phyloP scores from a whole-genome alignment of 805 yeast genomes.

The Yarrowia sp. region DNA sequence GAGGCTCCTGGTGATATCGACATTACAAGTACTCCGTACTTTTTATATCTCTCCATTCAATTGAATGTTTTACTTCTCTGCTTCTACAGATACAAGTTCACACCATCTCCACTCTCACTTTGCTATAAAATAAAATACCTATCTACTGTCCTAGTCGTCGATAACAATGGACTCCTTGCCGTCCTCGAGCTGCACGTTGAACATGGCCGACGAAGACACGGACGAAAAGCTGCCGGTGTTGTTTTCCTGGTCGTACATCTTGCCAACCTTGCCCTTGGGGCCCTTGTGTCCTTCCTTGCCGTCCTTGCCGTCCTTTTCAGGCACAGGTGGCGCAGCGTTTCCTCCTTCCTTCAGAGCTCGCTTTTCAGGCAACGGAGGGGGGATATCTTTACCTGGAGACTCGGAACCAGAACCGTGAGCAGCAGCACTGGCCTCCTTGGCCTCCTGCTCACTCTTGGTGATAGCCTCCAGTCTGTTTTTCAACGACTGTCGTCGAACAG shows the following conservation, averaged over 20 bases:
- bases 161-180: slow-evolving; percentile 33
- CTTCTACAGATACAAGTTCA: background rate
- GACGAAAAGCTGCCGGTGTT: slow-evolving; percentile 30
- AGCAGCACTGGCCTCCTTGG: background rate
- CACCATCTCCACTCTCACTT: too few species aligned
- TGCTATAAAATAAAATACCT: slow-evolving; percentile 9
- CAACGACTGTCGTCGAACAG: slow-evolving; percentile 25
- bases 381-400: slow-evolving; percentile 1
- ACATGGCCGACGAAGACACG: slow-evolving; percentile 32
- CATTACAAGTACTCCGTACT: too few species aligned
- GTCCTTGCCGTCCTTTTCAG: slow-evolving; percentile 10
- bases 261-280: slow-evolving; percentile 5
- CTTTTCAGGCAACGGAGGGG: slow-evolving; percentile 28
- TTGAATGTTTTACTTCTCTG: too few species aligned
- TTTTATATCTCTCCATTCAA: too few species aligned
- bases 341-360: background rate
- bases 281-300: background rate
- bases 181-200: slow-evolving; percentile 34
- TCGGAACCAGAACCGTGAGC: background rate
- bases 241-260: slow-evolving; percentile 23
- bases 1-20: too few species aligned
- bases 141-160: slow-evolving; percentile 16
- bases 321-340: slow-evolving; percentile 18
- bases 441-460: slow-evolving; percentile 4
- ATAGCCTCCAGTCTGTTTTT: slow-evolving; percentile 37